Conservation (phyloP, 331 rosid genomes). For the Quercus lobata region DNA sequence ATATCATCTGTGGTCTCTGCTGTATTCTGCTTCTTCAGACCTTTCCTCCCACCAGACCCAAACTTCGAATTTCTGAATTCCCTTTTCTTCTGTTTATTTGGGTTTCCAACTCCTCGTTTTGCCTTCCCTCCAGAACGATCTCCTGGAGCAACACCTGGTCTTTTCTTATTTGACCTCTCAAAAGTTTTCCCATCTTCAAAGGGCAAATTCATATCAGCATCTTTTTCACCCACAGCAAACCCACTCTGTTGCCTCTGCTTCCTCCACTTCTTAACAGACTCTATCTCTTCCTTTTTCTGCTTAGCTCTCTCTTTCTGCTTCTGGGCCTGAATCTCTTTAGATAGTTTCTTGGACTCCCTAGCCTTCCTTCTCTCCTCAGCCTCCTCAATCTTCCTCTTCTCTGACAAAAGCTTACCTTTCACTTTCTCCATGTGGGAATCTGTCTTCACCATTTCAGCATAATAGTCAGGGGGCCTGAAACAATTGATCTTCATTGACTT, state of each 20-base stretch:
- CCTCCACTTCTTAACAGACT: constrained; percentile 88
- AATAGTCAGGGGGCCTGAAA: constrained; percentile 66
- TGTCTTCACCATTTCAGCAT: constrained; percentile 83
- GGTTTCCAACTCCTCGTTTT: constrained; percentile 27
- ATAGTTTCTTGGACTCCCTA: constrained; percentile 59
- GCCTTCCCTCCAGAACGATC: constrained; percentile 61
- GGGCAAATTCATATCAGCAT: constrained; percentile 30
- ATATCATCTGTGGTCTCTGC: constrained; percentile 43
- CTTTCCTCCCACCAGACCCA: constrained; percentile 57
- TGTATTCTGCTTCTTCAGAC: constrained; percentile 41
- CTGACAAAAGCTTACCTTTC: constrained; percentile 60
- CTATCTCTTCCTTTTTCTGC: constrained; percentile 72
- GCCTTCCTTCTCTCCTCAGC: constrained; percentile 77
- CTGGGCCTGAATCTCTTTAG: constrained; percentile 72
- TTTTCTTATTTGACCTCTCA: constrained; percentile 46
- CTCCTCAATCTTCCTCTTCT: constrained; percentile 68
- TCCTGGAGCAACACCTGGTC: constrained; percentile 46
- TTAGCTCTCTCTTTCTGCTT: constrained; percentile 69
- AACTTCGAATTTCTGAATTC: constrained; percentile 44
- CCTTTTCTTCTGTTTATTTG: constrained; percentile 36
- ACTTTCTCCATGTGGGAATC: constrained; percentile 72
- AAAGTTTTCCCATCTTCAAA: constrained; percentile 51
- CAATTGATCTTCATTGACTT: constrained; percentile 58
- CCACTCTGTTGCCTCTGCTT: constrained; percentile 78
- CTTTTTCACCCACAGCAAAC: constrained; percentile 47